Evolutionary conservation across 495 filamentous ascomycete genomes (phyloP), one percentile per base, ranked within the genome.

Genomic region (Pseudomonodictys pantanalensis): DNA sequence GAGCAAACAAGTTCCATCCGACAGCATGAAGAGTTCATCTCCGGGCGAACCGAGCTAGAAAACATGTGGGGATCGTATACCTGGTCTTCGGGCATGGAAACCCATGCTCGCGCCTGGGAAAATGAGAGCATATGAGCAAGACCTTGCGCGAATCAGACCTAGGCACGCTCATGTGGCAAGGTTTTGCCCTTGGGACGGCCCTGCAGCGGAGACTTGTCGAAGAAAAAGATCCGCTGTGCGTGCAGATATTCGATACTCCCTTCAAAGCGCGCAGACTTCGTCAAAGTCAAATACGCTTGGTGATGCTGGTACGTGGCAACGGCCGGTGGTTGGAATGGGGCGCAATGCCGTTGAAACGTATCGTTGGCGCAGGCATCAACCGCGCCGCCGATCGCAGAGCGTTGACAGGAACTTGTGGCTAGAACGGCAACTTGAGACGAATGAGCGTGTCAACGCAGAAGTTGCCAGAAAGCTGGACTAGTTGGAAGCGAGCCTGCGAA

Each of bases 341-440:
- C 32, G n/a, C n/a, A n/a, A n/a, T n/a, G n/a, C 46, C 51, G 59
- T 62, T 62, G 59, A 58, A 58, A 63, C 60, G 46, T 57, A 39
- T 47, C 26, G 41, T 56, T 52, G 51, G 52, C 49, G 35, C 47
- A 28, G 49, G 29, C 56, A n/a, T n/a, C n/a, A n/a, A n/a, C n/a
- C 35, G 56, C n/a, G 15, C 8, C 20, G 56, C 42, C 58, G 58
- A 60, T 60, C 58, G 41, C 29, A 45, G 32, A 42, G 50, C 49
- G 50, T 54, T 54, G 22, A 18, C 3, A 52, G 4, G 25, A 38
- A 53, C 15, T 20, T 10, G 12, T 12, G 43, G 17, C 12, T 25
- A 29, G 32, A 41, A 2, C 15, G 42, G 20, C 33, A 24, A 20
- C n/a, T 17, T 6, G 20, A 18, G 39, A 35, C 56, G 47, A 60